phyloP scores from a whole-genome alignment of 2,329 filamentous ascomycete genomes.

The Microdochium trichocladiopsis region DNA sequence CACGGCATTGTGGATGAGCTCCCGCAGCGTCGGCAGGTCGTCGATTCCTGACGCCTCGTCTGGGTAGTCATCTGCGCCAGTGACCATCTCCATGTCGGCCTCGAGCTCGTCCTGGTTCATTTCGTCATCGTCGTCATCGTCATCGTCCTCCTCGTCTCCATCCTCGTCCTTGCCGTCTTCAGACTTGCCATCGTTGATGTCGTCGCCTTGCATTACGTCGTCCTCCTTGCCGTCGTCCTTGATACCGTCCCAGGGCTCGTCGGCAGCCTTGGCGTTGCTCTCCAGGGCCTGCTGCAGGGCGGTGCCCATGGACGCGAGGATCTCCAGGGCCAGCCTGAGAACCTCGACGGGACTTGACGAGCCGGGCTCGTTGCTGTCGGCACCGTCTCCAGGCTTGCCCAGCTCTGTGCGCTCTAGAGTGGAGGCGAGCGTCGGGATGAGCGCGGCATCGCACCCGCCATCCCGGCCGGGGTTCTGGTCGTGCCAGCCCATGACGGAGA shows the following conservation, averaged over 20 bases:
- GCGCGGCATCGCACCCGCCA: constrained; percentile 40
- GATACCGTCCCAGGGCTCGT: constrained; percentile 31
- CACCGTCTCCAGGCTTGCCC: constrained; percentile 3
- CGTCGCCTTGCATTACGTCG: constrained; percentile 25
- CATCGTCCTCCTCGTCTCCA: constrained; percentile 29
- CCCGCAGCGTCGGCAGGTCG: constrained; percentile 46
- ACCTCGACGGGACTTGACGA: constrained; percentile 36
- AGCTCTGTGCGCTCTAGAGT: constrained; percentile 28
- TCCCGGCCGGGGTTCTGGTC: constrained; percentile 41
- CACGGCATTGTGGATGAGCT: constrained; percentile 35
- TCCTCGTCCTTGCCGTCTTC: constrained; percentile 27
- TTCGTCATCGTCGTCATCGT: constrained; percentile 35
- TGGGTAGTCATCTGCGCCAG: constrained; percentile 36
- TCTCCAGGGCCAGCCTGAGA: constrained; percentile 50
- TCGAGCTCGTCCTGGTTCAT: constrained; percentile 51
- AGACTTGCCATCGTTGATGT: constrained; percentile 26
- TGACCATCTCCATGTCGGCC: constrained; percentile 60
- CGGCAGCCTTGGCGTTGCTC: constrained; percentile 28
- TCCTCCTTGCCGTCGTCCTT: constrained; percentile 27
- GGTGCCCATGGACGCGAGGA: constrained; percentile 58
- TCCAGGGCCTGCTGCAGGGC: constrained; percentile 44
- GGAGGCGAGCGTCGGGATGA: constrained; percentile 37
- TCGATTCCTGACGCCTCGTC: constrained; percentile 36
- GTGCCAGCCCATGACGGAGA: constrained; percentile 44
- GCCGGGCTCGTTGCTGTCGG: constrained; percentile 19